Evolutionary conservation across 352 stramenopile genomes (phyloP).

Genomic region (Chrysophaeum taylorii): DNA sequence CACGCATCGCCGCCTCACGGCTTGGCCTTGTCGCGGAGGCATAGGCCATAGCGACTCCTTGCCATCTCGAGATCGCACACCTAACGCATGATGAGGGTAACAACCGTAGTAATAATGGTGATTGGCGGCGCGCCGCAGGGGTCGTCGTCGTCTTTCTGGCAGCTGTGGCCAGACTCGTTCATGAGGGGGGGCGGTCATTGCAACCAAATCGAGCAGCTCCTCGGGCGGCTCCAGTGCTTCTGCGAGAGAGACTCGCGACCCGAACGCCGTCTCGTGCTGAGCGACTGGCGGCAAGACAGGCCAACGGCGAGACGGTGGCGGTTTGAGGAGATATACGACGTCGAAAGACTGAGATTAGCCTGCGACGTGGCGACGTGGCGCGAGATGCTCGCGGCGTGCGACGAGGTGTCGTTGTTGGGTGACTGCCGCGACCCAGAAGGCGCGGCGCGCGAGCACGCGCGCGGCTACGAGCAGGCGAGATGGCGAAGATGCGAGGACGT

Average conservation of each 20-base stretch:
- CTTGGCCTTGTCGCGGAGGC: no score
- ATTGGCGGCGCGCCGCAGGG: no score
- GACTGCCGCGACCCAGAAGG: not conserved
- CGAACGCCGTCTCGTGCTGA: not conserved
- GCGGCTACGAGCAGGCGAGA: not conserved
- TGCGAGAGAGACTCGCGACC: not conserved
- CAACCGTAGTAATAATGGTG: no score
- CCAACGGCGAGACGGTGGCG: not conserved
- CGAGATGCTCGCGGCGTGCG: not conserved
- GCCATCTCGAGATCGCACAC: no score
- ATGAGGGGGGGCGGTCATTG: not conserved
- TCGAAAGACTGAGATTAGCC: not conserved
- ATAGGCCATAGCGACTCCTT: no score
- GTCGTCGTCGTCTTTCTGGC: not conserved
- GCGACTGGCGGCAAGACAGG: not conserved
- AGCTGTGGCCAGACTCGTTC: not conserved
- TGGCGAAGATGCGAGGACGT: not conserved
- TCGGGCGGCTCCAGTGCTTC: slow-evolving; percentile 4
- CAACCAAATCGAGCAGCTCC: slow-evolving; percentile 10
- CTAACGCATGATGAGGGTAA: no score
- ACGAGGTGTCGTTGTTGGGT: not conserved
- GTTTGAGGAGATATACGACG: slow-evolving; percentile 10
- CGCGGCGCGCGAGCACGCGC: not conserved
- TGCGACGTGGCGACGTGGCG: slow-evolving; percentile 8
- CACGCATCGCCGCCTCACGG: no score